Evolutionary conservation across 345 rosid genomes (phyloP).

Genomic region (Balakata baccata): DNA sequence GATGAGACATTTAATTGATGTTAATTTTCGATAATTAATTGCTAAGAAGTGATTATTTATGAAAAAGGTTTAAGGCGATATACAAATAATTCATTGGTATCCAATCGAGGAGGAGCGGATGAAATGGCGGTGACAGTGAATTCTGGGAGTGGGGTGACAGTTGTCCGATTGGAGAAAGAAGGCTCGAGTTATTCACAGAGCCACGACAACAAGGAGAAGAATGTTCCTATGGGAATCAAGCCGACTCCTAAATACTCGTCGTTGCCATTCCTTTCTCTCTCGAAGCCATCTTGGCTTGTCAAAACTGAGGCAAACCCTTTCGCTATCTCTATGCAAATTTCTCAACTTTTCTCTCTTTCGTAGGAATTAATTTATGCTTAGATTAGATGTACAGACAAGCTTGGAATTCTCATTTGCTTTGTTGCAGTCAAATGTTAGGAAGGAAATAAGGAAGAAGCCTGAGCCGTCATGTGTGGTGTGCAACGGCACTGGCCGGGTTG

Average conservation of each 20-base stretch:
- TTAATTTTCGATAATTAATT: too few species aligned
- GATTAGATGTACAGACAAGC: too few species aligned
- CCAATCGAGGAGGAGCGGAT: too few species aligned
- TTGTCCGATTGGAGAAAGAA: conserved; percentile 19
- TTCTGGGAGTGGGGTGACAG: conserved; percentile 5
- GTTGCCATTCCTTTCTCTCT: conserved; percentile 33
- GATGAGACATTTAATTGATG: too few species aligned
- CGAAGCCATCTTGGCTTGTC: conserved; percentile 69
- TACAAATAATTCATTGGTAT: too few species aligned
- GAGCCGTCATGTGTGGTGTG: conserved; percentile 68
- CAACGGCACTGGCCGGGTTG: conserved; percentile 60
- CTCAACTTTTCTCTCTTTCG: neutral
- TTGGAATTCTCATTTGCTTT: neutral
- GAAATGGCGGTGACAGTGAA: neutral
- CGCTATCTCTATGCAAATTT: too few species aligned
- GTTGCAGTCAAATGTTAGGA: conserved; percentile 53
- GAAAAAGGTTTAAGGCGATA: too few species aligned
- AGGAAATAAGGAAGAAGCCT: conserved; percentile 35
- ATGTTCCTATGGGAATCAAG: neutral
- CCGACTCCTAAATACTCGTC: neutral
- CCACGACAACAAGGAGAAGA: neutral
- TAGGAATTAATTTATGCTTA: neutral
- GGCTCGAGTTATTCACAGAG: neutral
- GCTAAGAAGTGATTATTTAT: too few species aligned
- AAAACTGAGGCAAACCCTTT: conserved; percentile 53